Conservation (phyloP, 2,329 filamentous ascomycete genomes). For the Thelonectria rubi region DNA sequence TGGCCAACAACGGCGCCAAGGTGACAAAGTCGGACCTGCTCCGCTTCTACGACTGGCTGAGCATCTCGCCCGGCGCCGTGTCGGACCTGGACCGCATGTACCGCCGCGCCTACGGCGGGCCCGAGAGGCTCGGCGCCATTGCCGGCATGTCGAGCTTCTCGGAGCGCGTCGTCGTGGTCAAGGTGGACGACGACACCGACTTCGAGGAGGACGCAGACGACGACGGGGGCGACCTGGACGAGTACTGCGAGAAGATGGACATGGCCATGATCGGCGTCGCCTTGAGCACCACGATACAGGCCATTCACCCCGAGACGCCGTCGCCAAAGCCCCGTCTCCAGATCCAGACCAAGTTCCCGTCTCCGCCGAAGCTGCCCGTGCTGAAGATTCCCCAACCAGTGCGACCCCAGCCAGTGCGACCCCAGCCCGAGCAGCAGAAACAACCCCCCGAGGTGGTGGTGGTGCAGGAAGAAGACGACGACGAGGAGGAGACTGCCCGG, state of each 20-base stretch:
- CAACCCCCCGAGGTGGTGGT: too few species aligned
- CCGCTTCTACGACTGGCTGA: conserved; percentile 66
- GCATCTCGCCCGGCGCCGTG: conserved; percentile 59
- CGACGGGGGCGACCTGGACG: conserved; percentile 28
- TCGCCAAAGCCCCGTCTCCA: conserved; percentile 48
- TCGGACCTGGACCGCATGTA: conserved; percentile 66
- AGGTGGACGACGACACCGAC: conserved; percentile 31
- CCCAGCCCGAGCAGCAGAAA: too few species aligned
- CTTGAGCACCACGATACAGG: conserved; percentile 33
- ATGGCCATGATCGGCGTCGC: conserved; percentile 37
- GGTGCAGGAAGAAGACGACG: conserved; percentile 45
- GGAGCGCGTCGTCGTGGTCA: conserved; percentile 39
- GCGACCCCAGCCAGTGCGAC: too few species aligned
- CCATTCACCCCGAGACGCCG: conserved; percentile 28
- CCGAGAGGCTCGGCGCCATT: conserved; percentile 56
- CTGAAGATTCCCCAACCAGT: not conserved
- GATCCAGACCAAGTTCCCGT: conserved; percentile 55
- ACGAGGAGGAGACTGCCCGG: conserved; percentile 51
- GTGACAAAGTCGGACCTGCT: conserved; percentile 61
- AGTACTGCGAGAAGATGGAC: conserved; percentile 31
- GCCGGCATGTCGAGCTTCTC: conserved; percentile 45
- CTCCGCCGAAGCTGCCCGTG: conserved; percentile 6
- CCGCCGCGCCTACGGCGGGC: conserved; percentile 63
- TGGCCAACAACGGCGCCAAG: conserved; percentile 61
- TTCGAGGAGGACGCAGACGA: conserved; percentile 31